Evolutionary conservation across 495 filamentous ascomycete species (phyloP), one percentile per base, ranked within the genome.

Genomic region (Daldinia vernicosa): DNA sequence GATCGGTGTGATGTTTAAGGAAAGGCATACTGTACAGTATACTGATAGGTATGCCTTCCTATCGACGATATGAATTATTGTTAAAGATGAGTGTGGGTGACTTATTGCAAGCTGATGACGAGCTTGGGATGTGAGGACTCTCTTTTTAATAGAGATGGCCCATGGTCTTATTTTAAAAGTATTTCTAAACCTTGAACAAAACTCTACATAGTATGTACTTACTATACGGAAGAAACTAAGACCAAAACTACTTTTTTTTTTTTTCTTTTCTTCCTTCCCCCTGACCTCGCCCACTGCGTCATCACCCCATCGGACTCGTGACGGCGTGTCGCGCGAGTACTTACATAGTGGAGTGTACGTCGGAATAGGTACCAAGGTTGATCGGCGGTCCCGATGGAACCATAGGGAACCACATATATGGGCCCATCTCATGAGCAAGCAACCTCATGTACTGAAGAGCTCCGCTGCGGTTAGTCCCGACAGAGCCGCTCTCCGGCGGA

Each of bases 281-380:
- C 50, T 30, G 30, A 40, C 40, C 55, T 54, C 35, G 35, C 37
- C 19, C 22, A 35, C 54, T 63, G 70, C 57, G 62, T 66, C 62
- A 69, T 74, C 71, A 74, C 59, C 67, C 71, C 66, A 74, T 65
- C 55, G 52, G 45, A 39, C 52, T 70, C 67, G 65, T 74, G 71
- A 66, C 71, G 71, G 62, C 62, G 71, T 70, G 56, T 74, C 58
- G 67, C 58, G 66, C 62, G 67, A 66, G 62, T 19, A 56, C n/a
- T 60, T 59, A 45, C n/a, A n/a, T n/a, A n/a, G n/a, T n/a, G n/a
- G n/a, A n/a, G n/a, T n/a, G n/a, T n/a, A n/a, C 24, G 60, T 56
- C 45, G 67, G 57, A 22, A 45, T 50, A 47, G 28, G 11, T 59
- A 47, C 40, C 57, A 28, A 54, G 26, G 63, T 66, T 6, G 71